Percentiles rank a stretch among this genome's conserved stretches.
Evolutionary conservation across 169 alveolate species (phyloP).

Genomic region (Babesia divergens): DNA sequence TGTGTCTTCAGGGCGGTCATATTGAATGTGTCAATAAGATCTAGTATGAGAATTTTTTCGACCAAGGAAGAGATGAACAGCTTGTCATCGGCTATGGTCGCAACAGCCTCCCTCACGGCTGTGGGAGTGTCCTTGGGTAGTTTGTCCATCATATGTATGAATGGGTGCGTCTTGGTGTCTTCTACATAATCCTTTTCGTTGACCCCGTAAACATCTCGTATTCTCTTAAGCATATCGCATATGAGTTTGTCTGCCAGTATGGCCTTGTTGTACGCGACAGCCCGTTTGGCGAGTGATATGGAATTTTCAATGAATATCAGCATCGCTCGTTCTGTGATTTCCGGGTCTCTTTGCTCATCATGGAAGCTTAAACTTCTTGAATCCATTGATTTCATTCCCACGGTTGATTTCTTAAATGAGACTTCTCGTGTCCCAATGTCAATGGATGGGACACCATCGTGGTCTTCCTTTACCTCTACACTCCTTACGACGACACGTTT

Average conservation of each 20-base stretch:
- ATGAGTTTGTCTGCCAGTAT: slow-evolving; percentile 41
- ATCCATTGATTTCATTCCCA: neutral
- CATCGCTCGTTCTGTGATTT: slow-evolving; percentile 22
- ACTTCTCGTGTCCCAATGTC: neutral
- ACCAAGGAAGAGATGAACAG: neutral
- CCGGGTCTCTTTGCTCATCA: neutral
- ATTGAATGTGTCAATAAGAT: slow-evolving; percentile 27
- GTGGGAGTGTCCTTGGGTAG: slow-evolving; percentile 41
- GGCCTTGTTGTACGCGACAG: slow-evolving; percentile 25
- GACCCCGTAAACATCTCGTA: slow-evolving; percentile 29
- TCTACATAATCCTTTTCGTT: neutral
- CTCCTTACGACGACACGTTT: neutral
- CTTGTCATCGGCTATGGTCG: slow-evolving; percentile 24
- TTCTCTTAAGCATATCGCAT: slow-evolving; percentile 19
- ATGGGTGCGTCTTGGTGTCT: neutral
- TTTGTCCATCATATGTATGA: slow-evolving; percentile 15
- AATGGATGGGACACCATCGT: neutral
- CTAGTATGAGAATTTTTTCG: slow-evolving; percentile 27
- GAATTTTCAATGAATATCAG: slow-evolving; percentile 43
- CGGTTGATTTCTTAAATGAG: neutral
- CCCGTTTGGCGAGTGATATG: slow-evolving; percentile 1
- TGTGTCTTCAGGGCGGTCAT: slow-evolving; percentile 20
- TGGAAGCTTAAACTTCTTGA: neutral
- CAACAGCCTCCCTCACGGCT: neutral
- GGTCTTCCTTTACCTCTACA: neutral